These are phyloP conservation scores for Gnomoniopsis sp. DNA, from an alignment of 2,329 filamentous ascomycete species.

Conservation along the genomic window DNA sequence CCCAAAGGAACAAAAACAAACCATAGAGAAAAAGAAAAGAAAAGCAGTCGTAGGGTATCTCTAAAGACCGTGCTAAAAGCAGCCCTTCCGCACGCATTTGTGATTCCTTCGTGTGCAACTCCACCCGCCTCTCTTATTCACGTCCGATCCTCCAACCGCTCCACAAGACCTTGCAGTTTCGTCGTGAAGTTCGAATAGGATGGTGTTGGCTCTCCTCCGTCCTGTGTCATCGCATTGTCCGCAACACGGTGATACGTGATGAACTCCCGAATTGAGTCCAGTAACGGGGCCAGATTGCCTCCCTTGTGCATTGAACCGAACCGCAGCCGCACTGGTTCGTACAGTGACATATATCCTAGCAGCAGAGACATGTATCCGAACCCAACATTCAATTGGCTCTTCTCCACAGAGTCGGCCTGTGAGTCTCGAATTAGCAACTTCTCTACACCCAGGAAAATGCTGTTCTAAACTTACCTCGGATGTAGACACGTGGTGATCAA, in stretches of 20 bases:
- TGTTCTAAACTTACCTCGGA: constrained; percentile 60
- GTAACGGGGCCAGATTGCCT: constrained; percentile 41
- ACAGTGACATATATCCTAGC: constrained; percentile 74
- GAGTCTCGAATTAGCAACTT: constrained; percentile 21
- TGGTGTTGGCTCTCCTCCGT: constrained; percentile 27
- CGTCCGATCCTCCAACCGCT: constrained; percentile 31
- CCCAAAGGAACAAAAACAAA: not conserved
- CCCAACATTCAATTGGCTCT: constrained; percentile 75
- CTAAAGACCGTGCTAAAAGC: not conserved
- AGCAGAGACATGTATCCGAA: constrained; percentile 84
- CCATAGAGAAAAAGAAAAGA: not conserved
- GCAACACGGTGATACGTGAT: constrained; percentile 49
- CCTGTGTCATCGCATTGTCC: constrained; percentile 31
- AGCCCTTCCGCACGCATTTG: not conserved
- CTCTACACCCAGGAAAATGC: too few species aligned
- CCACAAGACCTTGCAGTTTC: constrained; percentile 37
- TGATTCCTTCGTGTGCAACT: not conserved
- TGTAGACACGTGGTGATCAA: constrained; percentile 62
- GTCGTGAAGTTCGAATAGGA: constrained; percentile 31
- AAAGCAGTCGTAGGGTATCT: constrained; percentile 2
- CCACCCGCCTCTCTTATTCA: not conserved
- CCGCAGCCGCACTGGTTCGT: constrained; percentile 39
- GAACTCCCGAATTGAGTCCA: constrained; percentile 54
- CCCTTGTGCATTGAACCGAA: constrained; percentile 40
- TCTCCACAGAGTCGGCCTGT: constrained; percentile 68